Percentiles rank a stretch among this genome's conserved stretches.
Conservation (phyloP, 495 filamentous ascomycete species). For the Daldinia caldariorum region DNA sequence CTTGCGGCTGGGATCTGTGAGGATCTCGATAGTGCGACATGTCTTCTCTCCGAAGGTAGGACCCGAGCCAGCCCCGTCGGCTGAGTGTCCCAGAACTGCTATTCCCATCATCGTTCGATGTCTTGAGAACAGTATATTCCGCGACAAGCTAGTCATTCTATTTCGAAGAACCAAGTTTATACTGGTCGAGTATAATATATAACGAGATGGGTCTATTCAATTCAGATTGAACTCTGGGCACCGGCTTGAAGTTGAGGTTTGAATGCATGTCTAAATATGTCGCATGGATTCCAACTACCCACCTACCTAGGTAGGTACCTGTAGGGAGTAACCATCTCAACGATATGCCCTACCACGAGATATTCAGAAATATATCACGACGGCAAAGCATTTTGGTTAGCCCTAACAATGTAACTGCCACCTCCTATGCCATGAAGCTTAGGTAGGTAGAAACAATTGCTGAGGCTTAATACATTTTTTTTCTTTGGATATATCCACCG, state of each 20-base stretch:
- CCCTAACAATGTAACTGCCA: not conserved
- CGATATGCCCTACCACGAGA: not conserved
- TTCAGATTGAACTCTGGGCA: not conserved
- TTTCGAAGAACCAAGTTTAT: not conserved
- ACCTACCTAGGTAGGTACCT: too few species aligned
- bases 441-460: not conserved
- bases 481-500: not conserved
- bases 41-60: too few species aligned
- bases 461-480: too few species aligned
- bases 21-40: too few species aligned
- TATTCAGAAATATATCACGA: not conserved
- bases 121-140: slow-evolving; percentile 5
- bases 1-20: too few species aligned
- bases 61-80: too few species aligned
- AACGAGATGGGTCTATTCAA: too few species aligned
- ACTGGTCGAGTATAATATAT: not conserved
- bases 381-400: not conserved
- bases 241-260: not conserved
- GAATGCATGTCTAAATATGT: not conserved
- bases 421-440: not conserved
- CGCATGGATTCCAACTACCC: too few species aligned
- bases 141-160: not conserved
- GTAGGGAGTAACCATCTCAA: not conserved
- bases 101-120: too few species aligned
- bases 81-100: too few species aligned